Base-by-base conservation (phyloP, 345 rosid species). In the rapeseed (Brassica napus) region DNA sequence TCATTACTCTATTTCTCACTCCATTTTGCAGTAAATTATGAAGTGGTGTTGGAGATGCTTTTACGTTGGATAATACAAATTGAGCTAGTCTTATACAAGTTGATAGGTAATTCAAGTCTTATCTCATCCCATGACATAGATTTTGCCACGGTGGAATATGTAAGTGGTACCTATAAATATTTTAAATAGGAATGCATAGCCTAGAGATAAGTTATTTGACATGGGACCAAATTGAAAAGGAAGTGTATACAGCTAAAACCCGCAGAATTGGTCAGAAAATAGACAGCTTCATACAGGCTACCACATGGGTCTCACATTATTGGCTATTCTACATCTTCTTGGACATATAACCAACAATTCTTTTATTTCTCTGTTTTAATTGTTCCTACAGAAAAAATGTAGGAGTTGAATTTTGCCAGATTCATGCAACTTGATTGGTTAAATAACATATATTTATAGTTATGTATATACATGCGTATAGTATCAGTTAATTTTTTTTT, bases 201-300 rank as follows among this genome's bases (percentile, higher is more conserved):
- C 64, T 65, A 57, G 34, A 65, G 66, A 78, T 65, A 34, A 58
- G 47, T 65, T 65, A 71, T n/a, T 37, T 55, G 65, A 64, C 21
- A 71, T 71, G 76, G 66, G 71, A 37, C 76, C 81, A 71, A 34
- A 21, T 6, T 61, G 42, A 68, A 69, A 49, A n/a, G 49, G 75
- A 77, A 62, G 69, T 61, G 49, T 71, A 49, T 32, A 62, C 75
- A 77, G 64, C 80, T 23, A 49, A 23, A 28, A 28, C 31, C 31
- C 31, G 31, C 31, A 28, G 4, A 28, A 23, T 3, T 31, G 39
- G 80, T 24, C 75, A 62, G 70, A 54, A 77, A 77, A 64, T 63
- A 71, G 77, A 55, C 77, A 71, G 77, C 72, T 78, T 65, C 77
- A 57, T 26, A 78, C 49, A 78, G 77, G 77, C 72, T 72, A 64